These are phyloP conservation scores for Fusarium pseudoanthophilum DNA, from an alignment of 2,329 filamentous ascomycete species.

Conservation along the genomic window DNA sequence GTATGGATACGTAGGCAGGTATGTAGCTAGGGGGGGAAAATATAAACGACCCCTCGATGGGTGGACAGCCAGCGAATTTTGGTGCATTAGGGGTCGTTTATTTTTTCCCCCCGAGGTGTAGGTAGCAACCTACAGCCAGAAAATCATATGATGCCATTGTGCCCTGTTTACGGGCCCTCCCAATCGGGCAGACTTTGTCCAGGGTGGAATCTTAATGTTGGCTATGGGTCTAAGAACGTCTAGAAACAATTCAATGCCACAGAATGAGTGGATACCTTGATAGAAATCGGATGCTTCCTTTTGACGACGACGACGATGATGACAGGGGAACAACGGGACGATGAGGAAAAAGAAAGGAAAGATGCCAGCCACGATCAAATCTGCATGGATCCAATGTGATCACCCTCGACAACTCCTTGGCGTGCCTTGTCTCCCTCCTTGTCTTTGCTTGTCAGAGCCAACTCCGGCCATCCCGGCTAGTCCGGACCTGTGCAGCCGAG, in stretches of 20 bases:
- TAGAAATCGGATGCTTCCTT: slow-evolving; percentile 29
- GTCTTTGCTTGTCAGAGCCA: neutral
- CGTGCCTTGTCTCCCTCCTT: neutral
- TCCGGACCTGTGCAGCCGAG: slow-evolving; percentile 35
- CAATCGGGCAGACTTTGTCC: slow-evolving; percentile 36
- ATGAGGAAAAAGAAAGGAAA: slow-evolving; percentile 13
- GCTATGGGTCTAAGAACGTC: slow-evolving; percentile 27
- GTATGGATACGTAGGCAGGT: neutral
- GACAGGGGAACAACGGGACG: slow-evolving; percentile 17
- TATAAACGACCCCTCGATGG: too few relatives aligned
- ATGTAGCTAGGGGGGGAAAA: too few relatives aligned
- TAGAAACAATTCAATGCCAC: slow-evolving; percentile 24
- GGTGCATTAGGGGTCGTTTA: too few relatives aligned
- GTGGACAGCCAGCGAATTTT: too few relatives aligned
- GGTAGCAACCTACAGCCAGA: slow-evolving; percentile 6
- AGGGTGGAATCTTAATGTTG: slow-evolving; percentile 10
- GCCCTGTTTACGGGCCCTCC: slow-evolving; percentile 32
- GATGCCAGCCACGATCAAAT: slow-evolving; percentile 18
- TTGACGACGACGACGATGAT: neutral
- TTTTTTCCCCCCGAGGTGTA: too few relatives aligned
- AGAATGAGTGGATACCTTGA: slow-evolving; percentile 10
- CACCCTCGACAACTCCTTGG: neutral
- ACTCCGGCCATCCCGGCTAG: slow-evolving; percentile 19
- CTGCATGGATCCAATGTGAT: neutral
- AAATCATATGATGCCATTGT: slow-evolving; percentile 45